These are phyloP conservation scores for Endogone sp. DNA, from an alignment of 192 early-diverging fungal genomes.

Conservation along the genomic window DNA sequence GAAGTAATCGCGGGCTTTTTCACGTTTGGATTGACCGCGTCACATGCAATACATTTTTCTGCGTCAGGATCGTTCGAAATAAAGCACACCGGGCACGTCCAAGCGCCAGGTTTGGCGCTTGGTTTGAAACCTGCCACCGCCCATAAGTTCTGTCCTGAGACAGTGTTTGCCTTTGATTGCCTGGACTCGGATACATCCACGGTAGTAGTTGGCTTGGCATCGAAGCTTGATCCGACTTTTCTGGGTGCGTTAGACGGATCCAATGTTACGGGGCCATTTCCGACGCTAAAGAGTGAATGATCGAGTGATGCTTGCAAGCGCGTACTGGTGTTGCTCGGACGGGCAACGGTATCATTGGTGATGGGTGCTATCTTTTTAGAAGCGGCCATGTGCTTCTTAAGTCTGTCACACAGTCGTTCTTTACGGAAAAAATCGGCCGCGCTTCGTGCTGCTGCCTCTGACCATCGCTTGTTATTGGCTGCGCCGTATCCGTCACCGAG, in stretches of 20 bases:
- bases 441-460: background rate
- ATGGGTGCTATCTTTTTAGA: background rate
- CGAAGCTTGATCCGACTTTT: background rate
- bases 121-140: background rate
- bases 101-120: background rate
- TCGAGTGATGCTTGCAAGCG: background rate
- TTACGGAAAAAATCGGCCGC: background rate
- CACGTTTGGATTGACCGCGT: background rate
- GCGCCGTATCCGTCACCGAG: background rate
- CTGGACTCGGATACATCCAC: background rate
- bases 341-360: background rate
- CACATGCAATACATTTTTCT: background rate
- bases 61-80: background rate
- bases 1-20: background rate
- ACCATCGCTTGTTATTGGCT: background rate
- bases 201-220: background rate
- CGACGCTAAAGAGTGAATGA: background rate
- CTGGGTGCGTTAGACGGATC: background rate
- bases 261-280: conserved; percentile 4
- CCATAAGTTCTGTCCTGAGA: background rate
- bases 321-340: background rate
- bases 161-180: background rate
- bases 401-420: background rate
- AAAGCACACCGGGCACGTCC: conserved; percentile 2
- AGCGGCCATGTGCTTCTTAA: background rate